phyloP scores from a whole-genome alignment of 1,139 yeast species.

The Yamadazyma mexicana region DNA sequence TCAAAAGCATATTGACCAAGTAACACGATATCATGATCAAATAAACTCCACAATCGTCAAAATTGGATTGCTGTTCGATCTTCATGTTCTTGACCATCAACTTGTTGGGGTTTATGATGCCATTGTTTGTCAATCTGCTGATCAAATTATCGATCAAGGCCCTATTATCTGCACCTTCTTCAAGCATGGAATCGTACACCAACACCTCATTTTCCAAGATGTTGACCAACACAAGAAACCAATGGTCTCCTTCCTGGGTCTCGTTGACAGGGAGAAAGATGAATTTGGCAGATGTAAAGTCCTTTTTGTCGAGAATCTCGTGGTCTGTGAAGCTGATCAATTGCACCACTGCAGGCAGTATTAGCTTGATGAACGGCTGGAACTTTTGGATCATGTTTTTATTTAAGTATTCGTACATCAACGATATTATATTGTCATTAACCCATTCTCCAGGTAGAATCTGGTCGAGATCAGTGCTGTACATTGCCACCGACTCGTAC shows the following conservation, averaged over 20 bases:
- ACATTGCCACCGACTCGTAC: constrained; percentile 41
- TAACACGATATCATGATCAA: constrained; percentile 41
- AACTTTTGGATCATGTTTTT: constrained; percentile 17
- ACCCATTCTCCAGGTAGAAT: constrained; percentile 65
- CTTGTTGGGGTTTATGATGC: constrained; percentile 7
- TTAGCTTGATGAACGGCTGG: constrained; percentile 27
- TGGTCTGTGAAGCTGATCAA: constrained; percentile 38
- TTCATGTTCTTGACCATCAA: constrained; percentile 27
- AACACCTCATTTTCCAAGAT: constrained; percentile 30
- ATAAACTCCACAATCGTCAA: constrained; percentile 49
- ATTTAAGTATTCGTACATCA: constrained; percentile 56
- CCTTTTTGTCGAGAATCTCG: constrained; percentile 31
- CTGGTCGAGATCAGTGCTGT: constrained; percentile 37
- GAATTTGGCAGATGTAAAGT: constrained; percentile 32
- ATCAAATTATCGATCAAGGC: constrained; percentile 23
- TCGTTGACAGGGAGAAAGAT: constrained; percentile 43
- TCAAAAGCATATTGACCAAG: constrained; percentile 27
- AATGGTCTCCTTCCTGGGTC: constrained; percentile 47
- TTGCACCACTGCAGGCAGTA: constrained; percentile 43
- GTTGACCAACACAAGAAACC: constrained; percentile 40
- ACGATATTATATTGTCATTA: constrained; percentile 67
- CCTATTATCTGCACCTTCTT: constrained; percentile 19
- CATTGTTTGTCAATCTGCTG: constrained; percentile 18
- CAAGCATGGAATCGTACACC: constrained; percentile 43
- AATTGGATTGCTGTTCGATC: constrained; percentile 46